These are phyloP conservation scores for Arachis stenosperma DNA, from an alignment of 306 rosid genomes.

Conservation along the genomic window DNA sequence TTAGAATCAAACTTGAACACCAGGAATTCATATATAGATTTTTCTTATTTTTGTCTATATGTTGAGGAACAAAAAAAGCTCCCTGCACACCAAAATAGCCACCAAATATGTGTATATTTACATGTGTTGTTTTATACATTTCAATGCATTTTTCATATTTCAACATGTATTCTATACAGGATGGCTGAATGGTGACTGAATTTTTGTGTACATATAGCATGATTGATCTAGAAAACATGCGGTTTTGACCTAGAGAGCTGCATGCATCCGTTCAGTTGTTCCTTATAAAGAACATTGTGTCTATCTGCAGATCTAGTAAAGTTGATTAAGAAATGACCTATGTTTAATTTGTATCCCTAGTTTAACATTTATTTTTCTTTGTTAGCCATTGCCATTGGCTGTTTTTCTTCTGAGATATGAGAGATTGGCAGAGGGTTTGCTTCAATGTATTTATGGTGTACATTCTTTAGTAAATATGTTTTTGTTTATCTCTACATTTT, in stretches of 20 bases:
- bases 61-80: background rate
- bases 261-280: background rate
- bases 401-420: constrained; percentile 7
- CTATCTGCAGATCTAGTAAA: background rate
- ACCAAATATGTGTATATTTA: too few species aligned
- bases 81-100: too few species aligned
- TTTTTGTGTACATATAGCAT: too few species aligned
- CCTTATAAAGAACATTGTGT: background rate
- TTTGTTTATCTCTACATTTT: background rate
- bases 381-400: background rate
- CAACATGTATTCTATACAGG: too few species aligned
- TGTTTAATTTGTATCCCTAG: background rate
- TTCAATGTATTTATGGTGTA: constrained; percentile 2
- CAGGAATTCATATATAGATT: background rate
- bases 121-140: too few species aligned
- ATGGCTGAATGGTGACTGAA: too few species aligned
- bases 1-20: background rate
- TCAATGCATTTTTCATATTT: too few species aligned
- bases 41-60: constrained; percentile 3
- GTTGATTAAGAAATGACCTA: constrained; percentile 4
- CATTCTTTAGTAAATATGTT: background rate
- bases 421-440: background rate
- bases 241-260: background rate
- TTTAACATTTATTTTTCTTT: background rate
- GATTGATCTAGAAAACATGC: background rate